These are phyloP conservation scores for Sarocladium kiliense DNA, from an alignment of 2,329 filamentous ascomycete genomes.

Conservation along the genomic window DNA sequence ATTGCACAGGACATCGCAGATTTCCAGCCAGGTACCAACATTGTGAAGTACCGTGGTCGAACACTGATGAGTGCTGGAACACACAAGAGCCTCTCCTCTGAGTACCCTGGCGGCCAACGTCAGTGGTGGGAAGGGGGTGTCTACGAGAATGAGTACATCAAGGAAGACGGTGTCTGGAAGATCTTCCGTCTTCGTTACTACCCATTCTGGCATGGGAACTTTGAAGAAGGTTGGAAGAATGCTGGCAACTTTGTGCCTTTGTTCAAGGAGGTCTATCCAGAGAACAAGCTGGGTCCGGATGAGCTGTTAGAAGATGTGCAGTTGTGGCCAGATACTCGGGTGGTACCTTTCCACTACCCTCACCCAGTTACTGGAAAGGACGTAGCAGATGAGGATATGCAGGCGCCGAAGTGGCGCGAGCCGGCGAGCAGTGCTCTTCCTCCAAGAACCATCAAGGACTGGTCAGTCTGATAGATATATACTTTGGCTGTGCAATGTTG, in stretches of 20 bases:
- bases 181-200: neutral
- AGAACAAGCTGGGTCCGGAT: neutral
- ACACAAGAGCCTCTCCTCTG: neutral
- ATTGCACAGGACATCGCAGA: neutral
- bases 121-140: neutral
- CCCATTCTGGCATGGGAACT: neutral
- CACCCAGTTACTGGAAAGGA: neutral
- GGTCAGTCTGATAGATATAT: neutral
- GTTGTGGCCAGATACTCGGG: neutral
- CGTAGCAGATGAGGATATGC: neutral
- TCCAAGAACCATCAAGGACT: neutral
- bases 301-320: neutral
- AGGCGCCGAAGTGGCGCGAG: neutral
- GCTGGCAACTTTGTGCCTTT: neutral
- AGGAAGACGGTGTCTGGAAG: neutral
- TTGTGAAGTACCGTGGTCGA: neutral
- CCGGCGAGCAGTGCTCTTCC: neutral
- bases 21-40: neutral
- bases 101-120: neutral
- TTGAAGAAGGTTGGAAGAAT: neutral
- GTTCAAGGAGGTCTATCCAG: neutral
- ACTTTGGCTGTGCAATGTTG: too few relatives aligned
- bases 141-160: conserved; percentile 2
- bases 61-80: neutral
- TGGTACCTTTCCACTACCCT: neutral